These are phyloP conservation scores for Aphanomyces astaci DNA, from an alignment of 352 stramenopile genomes.

Conservation along the genomic window DNA sequence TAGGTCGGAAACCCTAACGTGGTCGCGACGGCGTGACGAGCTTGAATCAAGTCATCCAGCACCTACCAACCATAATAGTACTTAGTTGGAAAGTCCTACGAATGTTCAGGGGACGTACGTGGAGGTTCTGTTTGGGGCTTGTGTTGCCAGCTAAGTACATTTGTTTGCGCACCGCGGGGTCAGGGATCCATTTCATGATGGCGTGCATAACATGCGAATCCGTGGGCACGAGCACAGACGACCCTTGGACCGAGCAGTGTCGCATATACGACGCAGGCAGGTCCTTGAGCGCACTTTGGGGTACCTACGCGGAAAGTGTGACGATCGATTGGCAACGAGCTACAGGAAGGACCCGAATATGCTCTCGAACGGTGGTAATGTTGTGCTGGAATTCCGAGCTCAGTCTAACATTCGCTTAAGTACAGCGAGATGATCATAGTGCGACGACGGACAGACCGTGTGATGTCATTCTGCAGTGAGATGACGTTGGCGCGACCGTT, in stretches of 20 bases:
- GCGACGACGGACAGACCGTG: constrained; percentile 29
- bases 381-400: constrained; percentile 87
- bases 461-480: constrained; percentile 83
- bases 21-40: constrained; percentile 83
- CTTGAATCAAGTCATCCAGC: constrained; percentile 79
- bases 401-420: constrained; percentile 27
- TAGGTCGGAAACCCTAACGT: constrained; percentile 88
- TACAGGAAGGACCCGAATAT: constrained; percentile 42
- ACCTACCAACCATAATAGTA: constrained; percentile 31
- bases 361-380: constrained; percentile 57
- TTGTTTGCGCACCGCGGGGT: constrained; percentile 65
- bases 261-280: background rate
- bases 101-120: constrained; percentile 13
- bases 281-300: background rate
- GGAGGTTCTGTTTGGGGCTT: constrained; percentile 61
- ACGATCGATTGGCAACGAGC: background rate
- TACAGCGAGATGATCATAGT: too few relatives aligned
- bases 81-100: background rate
- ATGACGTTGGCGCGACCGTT: constrained; percentile 72
- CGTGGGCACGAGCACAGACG: constrained; percentile 41
- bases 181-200: constrained; percentile 85
- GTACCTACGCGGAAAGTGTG: background rate
- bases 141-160: constrained; percentile 88
- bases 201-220: constrained; percentile 87
- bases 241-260: background rate